Evolutionary conservation across 2,329 filamentous ascomycete species (phyloP), one percentile per base, ranked within the genome.

Genomic region (Apiospora malaysiana): DNA sequence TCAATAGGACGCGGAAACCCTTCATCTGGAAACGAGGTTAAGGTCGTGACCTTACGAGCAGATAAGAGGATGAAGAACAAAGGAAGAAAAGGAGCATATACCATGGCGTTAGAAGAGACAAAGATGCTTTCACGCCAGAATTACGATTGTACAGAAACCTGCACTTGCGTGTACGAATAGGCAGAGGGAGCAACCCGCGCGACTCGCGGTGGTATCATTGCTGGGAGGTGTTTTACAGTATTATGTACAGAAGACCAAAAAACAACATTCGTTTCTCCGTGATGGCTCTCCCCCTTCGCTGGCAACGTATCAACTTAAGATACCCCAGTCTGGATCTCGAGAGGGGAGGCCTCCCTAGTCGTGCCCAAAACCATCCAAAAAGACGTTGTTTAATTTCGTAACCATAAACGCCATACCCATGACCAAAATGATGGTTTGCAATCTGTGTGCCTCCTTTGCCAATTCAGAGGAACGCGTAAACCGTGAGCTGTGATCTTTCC

Each of bases 1-100:
- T 23, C 42, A 40, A 67, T 37, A 90, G 88, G 70, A 90, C 88
- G 74, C 83, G 88, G 75, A 90, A 89, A 77, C 85, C 87, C 2
- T 89, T 89, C 73, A 84, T 89, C 72, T 89, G 86, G 84, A 77
- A 82, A 59, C 82, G 83, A 79, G 71, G 23, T 1, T 56, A 59
- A 74, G 72, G 47, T 76, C 76, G 71, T 32, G 70, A 73, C n/a
- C 42, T 23, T 37, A 40, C 18, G 9, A 21, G n/a, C 9, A 9
- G 21, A 40, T 63, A 42, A 25, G 45, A 68, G n/a, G 32, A 73
- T 47, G 51, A 73, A 59, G 51, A 40, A n/a, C 56, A 63, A 40
- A 56, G 46, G 18, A 2, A 40, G 21, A 40, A 14, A 32, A 40
- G 40, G 56, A 32, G 68, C 70, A 76, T 77, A 75, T 70, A 69